These are phyloP conservation scores for Panicum hallii DNA, from an alignment of 202 grass and related monocot species.

Conservation along the genomic window DNA sequence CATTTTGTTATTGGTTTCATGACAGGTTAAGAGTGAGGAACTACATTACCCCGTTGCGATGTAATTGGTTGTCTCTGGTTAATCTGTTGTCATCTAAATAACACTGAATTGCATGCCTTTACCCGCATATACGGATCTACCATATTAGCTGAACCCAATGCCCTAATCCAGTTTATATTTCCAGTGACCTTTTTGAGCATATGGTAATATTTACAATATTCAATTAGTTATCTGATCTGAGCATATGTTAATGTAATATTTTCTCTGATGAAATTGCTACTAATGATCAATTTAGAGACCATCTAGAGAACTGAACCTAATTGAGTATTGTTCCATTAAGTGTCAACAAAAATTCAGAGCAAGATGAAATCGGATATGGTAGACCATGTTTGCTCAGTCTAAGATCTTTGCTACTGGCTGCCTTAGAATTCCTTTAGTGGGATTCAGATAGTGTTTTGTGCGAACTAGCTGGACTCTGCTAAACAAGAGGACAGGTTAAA, in stretches of 20 bases:
- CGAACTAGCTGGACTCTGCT: neutral
- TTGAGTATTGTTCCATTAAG: neutral
- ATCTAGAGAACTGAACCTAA: neutral
- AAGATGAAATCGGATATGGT: neutral
- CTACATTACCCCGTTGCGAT: neutral
- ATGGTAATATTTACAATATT: neutral
- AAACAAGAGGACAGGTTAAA: neutral
- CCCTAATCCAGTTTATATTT: neutral
- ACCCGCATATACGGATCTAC: neutral
- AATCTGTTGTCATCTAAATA: neutral
- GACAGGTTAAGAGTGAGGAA: neutral
- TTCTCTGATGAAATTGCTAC: neutral
- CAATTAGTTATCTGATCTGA: neutral
- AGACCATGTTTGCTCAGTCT: neutral
- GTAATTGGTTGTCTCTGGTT: neutral
- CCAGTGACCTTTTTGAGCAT: conserved; percentile 18
- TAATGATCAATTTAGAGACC: neutral
- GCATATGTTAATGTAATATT: neutral
- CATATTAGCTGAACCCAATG: neutral
- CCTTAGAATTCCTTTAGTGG: neutral
- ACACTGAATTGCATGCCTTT: neutral
- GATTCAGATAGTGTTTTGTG: conserved; percentile 5
- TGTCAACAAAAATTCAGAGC: neutral
- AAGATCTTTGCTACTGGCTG: neutral
- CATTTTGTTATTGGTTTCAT: conserved; percentile 6